Base-by-base conservation (phyloP, 1,139 yeast species). In the Nakaseomyces kungkrabaensis region DNA sequence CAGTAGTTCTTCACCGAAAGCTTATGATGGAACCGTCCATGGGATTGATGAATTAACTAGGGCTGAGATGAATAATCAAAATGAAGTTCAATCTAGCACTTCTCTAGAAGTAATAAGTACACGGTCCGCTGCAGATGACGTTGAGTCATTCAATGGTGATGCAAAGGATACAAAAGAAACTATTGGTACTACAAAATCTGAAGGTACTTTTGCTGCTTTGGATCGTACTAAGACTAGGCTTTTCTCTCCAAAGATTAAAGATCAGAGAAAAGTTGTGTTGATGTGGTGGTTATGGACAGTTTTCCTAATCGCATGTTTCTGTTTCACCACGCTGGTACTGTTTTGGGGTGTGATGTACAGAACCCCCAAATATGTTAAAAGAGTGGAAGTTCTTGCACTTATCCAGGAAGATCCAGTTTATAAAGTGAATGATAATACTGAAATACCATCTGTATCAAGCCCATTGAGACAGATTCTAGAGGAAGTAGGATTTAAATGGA, bases 401-500 rank as follows among this genome's bases (percentile, higher is more conserved):
- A n/a, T 50, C 9, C 46, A 50, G 36, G 52, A 50, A 22, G 31
- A 26, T 26, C 29, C 42, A 5, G 24, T 26, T 4, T 49, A 40
- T 36, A 33, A 17, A n/a, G 38, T 46, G 25, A 42, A 17, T 32
- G 36, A 33, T 43, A 13, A 10, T 4, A 8, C 10, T 17, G 36
- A 25, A 36, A 42, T 38, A 5, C 46, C 45, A 13, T 47, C 46
- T 5, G 22, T 42, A 6, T 47, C 49, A 11, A 36, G 31, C n/a
- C 13, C 33, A 31, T 22, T 57, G 26, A 53, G 54, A 24, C 32
- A 48, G 3, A 43, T 57, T 26, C 42, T 54, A 26, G 51, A 49
- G 10, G 36, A 45, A 7, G 50, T 50, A 4, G 52, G 56, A 6
- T 62, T 63, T 9, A 53, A 56, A 5, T 66, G 57, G 63, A 66